Percentiles rank a stretch among this genome's conserved stretches.
Conservation (phyloP, 2,329 filamentous ascomycete genomes). For the Paraconiothyrium sp. region DNA sequence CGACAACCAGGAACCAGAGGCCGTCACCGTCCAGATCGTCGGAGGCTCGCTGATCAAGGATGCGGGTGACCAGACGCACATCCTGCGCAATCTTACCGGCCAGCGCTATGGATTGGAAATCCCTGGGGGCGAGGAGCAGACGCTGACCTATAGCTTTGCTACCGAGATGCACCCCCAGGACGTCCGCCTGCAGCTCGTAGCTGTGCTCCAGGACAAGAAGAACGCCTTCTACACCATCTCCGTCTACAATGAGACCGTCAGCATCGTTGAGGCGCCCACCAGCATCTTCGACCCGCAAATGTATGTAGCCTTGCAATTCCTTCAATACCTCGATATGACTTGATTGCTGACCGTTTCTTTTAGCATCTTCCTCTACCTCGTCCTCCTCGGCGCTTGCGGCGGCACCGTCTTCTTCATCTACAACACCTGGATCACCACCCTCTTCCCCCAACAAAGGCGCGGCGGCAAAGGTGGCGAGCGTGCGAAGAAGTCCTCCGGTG, state of each 20-base stretch:
- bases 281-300: constrained; percentile 96
- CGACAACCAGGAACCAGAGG: constrained; percentile 80
- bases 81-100: constrained; percentile 86
- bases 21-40: constrained; percentile 79
- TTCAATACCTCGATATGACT: neutral
- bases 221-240: constrained; percentile 78
- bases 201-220: constrained; percentile 74
- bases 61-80: constrained; percentile 62
- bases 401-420: constrained; percentile 96
- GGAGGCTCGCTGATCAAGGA: constrained; percentile 76
- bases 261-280: constrained; percentile 87
- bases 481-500: constrained; percentile 67
- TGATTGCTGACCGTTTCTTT: constrained; percentile 16
- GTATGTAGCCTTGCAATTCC: constrained; percentile 63
- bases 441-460: constrained; percentile 85
- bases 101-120: constrained; percentile 78
- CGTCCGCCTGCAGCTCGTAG: constrained; percentile 77
- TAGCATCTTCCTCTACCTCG: constrained; percentile 97
- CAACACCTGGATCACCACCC: constrained; percentile 94
- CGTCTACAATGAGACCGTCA: constrained; percentile 83
- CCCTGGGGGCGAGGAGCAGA: constrained; percentile 77
- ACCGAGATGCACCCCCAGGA: constrained; percentile 95
- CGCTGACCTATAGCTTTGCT: constrained; percentile 82
- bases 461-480: constrained; percentile 72
- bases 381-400: constrained; percentile 80